Evolutionary conservation across 805 yeast species (phyloP).

Genomic region (Blastobotrys americana): DNA sequence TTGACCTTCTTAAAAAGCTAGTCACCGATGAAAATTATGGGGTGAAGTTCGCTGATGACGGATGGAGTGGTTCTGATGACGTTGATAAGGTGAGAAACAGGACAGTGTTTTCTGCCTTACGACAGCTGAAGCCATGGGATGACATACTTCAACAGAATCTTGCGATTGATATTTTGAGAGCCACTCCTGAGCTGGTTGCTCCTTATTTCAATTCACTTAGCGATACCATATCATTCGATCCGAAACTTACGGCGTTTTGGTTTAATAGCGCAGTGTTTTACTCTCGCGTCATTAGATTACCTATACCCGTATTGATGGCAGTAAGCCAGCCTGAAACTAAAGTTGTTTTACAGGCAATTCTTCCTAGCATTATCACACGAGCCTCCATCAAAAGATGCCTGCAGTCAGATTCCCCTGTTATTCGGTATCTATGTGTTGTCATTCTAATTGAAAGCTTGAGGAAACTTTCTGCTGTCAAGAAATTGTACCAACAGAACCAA

Average conservation of each 20-base stretch:
- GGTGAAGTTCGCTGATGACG: conserved; percentile 26
- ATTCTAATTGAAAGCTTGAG: conserved; percentile 46
- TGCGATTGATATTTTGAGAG: conserved; percentile 41
- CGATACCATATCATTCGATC: conserved; percentile 50
- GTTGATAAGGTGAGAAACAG: conserved; percentile 48
- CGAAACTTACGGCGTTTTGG: conserved; percentile 76
- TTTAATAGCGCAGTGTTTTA: conserved; percentile 61
- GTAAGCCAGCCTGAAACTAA: conserved; percentile 31
- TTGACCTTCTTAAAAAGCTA: conserved; percentile 42
- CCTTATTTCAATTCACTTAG: conserved; percentile 41
- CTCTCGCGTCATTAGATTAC: conserved; percentile 50
- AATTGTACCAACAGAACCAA: conserved; percentile 33
- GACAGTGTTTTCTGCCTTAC: conserved; percentile 53
- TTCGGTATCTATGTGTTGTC: conserved; percentile 60
- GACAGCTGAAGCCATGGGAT: conserved; percentile 74
- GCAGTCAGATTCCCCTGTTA: conserved; percentile 40
- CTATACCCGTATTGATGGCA: conserved; percentile 38
- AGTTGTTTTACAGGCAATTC: conserved; percentile 46
- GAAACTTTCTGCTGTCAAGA: conserved; percentile 42
- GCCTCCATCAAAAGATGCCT: conserved; percentile 53
- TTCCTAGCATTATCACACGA: conserved; percentile 60
- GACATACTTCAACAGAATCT: conserved; percentile 55
- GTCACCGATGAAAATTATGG: conserved; percentile 39
- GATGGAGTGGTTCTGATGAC: conserved; percentile 25
- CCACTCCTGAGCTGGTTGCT: conserved; percentile 63